These are phyloP conservation scores for Blastobotrys serpentis DNA, from an alignment of 1,139 yeast genomes.

Conservation along the genomic window DNA sequence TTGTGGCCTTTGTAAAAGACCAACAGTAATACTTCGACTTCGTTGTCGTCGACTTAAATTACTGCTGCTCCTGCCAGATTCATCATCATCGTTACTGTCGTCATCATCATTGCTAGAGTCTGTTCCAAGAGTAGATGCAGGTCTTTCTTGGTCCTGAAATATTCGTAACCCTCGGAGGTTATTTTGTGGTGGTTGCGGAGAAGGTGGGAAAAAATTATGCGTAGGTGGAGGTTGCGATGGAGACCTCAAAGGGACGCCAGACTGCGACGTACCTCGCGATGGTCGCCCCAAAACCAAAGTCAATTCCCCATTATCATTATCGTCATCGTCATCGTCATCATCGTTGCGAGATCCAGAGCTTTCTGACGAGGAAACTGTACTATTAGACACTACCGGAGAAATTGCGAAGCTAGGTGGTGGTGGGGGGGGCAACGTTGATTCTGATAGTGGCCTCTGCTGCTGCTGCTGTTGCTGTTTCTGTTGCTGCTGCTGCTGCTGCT, in stretches of 20 bases:
- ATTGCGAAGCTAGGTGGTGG: constrained; percentile 2
- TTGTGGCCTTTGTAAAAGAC: constrained; percentile 5
- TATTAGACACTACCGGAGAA: constrained; percentile 1
- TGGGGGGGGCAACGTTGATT: constrained; percentile 5
- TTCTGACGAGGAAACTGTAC: constrained; percentile 10
- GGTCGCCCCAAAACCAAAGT: constrained; percentile 51
- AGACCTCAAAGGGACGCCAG: constrained; percentile 3
- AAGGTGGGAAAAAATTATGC: background rate
- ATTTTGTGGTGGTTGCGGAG: background rate
- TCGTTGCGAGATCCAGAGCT: constrained; percentile 9
- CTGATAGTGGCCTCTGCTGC: background rate
- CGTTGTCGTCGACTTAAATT: constrained; percentile 11
- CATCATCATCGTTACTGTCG: constrained; percentile 2
- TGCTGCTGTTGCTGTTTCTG: background rate
- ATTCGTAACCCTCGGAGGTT: background rate
- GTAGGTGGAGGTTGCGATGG: constrained; percentile 3
- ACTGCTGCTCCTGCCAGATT: background rate
- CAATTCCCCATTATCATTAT: constrained; percentile 49
- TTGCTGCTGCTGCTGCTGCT: background rate
- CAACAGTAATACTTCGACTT: constrained; percentile 21
- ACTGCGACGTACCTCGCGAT: background rate
- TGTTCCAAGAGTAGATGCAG: constrained; percentile 3
- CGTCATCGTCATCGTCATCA: constrained; percentile 35
- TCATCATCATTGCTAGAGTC: background rate
- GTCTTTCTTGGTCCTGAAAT: constrained; percentile 3